A percentile compares a stretch with the other conserved stretches of the same genome.
These are phyloP conservation scores for Hemileccinum rubropunctum DNA, from an alignment of 768 basidiomycete species.

Conservation along the genomic window DNA sequence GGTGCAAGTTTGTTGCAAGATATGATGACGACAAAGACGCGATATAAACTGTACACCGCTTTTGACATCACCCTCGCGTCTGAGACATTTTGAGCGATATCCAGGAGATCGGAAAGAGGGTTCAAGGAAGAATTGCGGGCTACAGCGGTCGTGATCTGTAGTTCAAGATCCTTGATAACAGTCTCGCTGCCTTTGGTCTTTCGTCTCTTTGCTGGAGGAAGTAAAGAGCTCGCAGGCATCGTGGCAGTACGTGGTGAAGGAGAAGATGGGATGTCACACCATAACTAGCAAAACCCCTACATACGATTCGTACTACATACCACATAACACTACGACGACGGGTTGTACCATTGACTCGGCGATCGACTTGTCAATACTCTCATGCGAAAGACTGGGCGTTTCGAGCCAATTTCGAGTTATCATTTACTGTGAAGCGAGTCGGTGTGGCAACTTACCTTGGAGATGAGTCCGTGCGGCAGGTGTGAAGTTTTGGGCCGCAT, in stretches of 20 bases:
- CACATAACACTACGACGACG: no score
- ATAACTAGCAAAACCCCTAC: neutral
- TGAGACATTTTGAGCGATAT: constrained; percentile 45
- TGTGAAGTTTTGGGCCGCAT: no score
- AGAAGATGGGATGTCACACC: neutral
- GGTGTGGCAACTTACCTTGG: no score
- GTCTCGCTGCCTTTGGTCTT: constrained; percentile 33
- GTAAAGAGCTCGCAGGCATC: constrained; percentile 44
- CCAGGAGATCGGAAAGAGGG: constrained; percentile 68
- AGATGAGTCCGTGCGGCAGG: no score
- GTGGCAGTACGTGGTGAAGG: neutral
- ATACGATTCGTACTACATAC: no score
- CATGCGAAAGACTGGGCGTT: no score
- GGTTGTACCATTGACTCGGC: no score
- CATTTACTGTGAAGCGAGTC: no score
- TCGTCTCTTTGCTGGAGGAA: constrained; percentile 50
- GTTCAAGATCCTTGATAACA: constrained; percentile 50
- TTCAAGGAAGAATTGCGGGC: constrained; percentile 66
- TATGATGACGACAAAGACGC: constrained; percentile 69
- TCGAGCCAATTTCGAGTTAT: no score
- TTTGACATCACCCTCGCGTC: constrained; percentile 64
- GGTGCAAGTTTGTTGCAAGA: constrained; percentile 52
- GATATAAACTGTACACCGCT: constrained; percentile 78
- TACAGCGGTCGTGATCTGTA: constrained; percentile 51
- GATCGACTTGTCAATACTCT: no score